These are phyloP conservation scores for Polytolypa hystricis DNA, from an alignment of 2,329 filamentous ascomycete genomes.

Conservation along the genomic window DNA sequence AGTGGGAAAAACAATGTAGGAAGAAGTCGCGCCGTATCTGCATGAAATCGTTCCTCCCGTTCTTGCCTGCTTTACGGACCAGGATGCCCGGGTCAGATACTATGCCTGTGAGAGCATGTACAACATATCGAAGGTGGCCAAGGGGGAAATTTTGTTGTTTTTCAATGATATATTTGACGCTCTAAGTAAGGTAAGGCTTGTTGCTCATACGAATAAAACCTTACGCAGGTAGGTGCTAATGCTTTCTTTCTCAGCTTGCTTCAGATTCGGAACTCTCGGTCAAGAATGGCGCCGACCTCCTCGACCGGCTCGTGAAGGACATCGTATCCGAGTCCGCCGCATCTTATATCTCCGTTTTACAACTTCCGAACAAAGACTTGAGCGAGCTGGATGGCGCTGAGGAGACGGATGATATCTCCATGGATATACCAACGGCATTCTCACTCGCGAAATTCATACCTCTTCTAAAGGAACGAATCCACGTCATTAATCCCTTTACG, in stretches of 20 bases:
- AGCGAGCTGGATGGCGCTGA: conserved; percentile 29
- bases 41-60: conserved; percentile 93
- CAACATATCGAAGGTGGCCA: conserved; percentile 98
- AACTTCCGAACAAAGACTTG: conserved; percentile 43
- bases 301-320: conserved; percentile 90
- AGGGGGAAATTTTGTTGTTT: conserved; percentile 91
- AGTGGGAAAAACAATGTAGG: conserved; percentile 18
- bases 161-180: conserved; percentile 99
- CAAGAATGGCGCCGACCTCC: conserved; percentile 91
- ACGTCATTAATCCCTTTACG: conserved; percentile 88
- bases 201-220: no score
- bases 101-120: conserved; percentile 99
- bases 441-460: conserved; percentile 86
- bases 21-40: conserved; percentile 87
- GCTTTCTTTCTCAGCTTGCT: conserved; percentile 55
- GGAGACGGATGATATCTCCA: conserved; percentile 25
- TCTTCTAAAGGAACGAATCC: conserved; percentile 83
- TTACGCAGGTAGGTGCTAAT: no score
- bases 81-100: conserved; percentile 93
- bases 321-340: conserved; percentile 92
- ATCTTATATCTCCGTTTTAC: conserved; percentile 83
- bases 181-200: conserved; percentile 77
- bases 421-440: conserved; percentile 71
- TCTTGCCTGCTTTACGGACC: conserved; percentile 91
- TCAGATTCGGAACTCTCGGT: conserved; percentile 94